phyloP scores from a whole-genome alignment of 495 filamentous ascomycete genomes.

The Aspergillus taichungensis region DNA sequence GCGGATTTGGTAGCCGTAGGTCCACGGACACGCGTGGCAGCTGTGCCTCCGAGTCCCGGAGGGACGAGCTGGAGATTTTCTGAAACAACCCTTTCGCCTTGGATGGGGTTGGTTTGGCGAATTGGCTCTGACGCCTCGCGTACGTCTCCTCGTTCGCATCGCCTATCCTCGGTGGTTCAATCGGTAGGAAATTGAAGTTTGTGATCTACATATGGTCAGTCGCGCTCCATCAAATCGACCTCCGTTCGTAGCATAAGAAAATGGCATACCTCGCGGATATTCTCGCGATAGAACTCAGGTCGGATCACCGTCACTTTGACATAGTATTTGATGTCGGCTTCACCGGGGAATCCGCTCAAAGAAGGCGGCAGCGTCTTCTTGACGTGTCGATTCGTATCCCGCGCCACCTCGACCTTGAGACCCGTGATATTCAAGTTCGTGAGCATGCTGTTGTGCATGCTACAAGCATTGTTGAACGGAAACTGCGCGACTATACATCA shows the following conservation, averaged over 20 bases:
- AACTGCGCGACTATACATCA: slow-evolving; percentile 34
- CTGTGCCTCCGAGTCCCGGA: slow-evolving; percentile 14
- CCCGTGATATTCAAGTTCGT: slow-evolving; percentile 48
- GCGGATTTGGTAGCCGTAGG: slow-evolving; percentile 75
- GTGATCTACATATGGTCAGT: slow-evolving; percentile 31
- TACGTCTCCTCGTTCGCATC: slow-evolving; percentile 68
- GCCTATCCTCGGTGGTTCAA: slow-evolving; percentile 73
- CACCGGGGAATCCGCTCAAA: slow-evolving; percentile 66
- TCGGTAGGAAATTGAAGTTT: slow-evolving; percentile 76
- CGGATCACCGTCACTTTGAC: slow-evolving; percentile 84
- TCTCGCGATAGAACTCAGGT: slow-evolving; percentile 77
- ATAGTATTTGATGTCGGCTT: slow-evolving; percentile 88
- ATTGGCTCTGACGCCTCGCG: slow-evolving; percentile 72
- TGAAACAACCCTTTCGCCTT: slow-evolving; percentile 51
- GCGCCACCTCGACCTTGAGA: slow-evolving; percentile 49
- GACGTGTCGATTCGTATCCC: slow-evolving; percentile 54
- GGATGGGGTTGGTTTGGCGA: slow-evolving; percentile 36
- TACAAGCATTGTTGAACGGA: slow-evolving; percentile 86
- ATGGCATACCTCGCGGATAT: slow-evolving; percentile 53
- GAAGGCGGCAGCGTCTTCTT: slow-evolving; percentile 84
- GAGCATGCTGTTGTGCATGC: slow-evolving; percentile 47
- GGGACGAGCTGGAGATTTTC: slow-evolving; percentile 20
- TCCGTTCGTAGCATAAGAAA: not conserved
- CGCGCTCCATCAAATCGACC: not conserved
- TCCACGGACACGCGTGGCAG: slow-evolving; percentile 58